Percentiles rank a stretch among this genome's conserved stretches.
phyloP scores from a whole-genome alignment of 805 yeast species.

The Sugiyamaella valdiviana region DNA sequence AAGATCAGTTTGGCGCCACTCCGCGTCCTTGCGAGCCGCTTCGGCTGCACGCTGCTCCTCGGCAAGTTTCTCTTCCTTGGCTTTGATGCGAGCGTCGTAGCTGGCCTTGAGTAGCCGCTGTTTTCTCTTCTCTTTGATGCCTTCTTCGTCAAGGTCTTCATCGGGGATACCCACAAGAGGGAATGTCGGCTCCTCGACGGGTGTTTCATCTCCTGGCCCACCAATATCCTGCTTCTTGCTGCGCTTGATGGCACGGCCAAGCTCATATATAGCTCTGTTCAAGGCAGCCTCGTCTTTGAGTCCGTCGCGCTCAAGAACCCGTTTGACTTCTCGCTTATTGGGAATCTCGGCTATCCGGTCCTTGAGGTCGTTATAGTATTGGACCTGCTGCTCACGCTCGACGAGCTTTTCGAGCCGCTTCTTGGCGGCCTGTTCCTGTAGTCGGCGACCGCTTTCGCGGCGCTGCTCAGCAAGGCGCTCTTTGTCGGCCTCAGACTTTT shows the following conservation, averaged over 20 bases:
- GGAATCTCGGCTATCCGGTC: slow-evolving; percentile 38
- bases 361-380: slow-evolving; percentile 57
- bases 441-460: slow-evolving; percentile 74
- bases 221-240: slow-evolving; percentile 63
- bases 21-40: slow-evolving; percentile 57
- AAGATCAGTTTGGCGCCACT: slow-evolving; percentile 71
- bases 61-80: slow-evolving; percentile 67
- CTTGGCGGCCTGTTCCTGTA: slow-evolving; percentile 90
- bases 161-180: slow-evolving; percentile 82
- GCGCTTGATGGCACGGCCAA: slow-evolving; percentile 64
- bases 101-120: slow-evolving; percentile 81
- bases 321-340: slow-evolving; percentile 47
- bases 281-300: slow-evolving; percentile 72
- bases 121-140: slow-evolving; percentile 76
- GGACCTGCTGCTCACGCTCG: slow-evolving; percentile 74
- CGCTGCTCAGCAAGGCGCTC: slow-evolving; percentile 70
- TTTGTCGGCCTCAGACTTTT: slow-evolving; percentile 79
- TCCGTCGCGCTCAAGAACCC: slow-evolving; percentile 61
- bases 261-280: slow-evolving; percentile 52
- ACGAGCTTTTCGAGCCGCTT: slow-evolving; percentile 71
- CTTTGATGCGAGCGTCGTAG: slow-evolving; percentile 79
- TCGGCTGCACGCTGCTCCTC: slow-evolving; percentile 57
- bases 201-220: slow-evolving; percentile 41
- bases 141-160: slow-evolving; percentile 70
- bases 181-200: slow-evolving; percentile 50